Conservation (phyloP, 1,284 basidiomycete genomes). For the Pseudozyma thailandica region DNA sequence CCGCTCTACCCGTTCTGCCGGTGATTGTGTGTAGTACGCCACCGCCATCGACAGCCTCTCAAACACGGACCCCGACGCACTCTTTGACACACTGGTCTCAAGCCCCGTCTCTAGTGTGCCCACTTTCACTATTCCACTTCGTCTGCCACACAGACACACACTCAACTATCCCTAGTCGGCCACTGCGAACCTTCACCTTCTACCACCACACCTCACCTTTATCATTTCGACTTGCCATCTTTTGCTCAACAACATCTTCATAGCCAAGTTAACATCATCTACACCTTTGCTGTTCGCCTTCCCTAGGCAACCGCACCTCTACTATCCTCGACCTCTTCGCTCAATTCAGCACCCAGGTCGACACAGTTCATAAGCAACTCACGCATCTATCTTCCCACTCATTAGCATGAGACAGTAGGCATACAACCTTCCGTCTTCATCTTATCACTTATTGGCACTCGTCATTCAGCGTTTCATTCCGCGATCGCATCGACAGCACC, state of each 20-base stretch:
- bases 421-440: too few species aligned
- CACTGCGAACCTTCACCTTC: background rate
- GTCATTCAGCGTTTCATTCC: slow-evolving; percentile 14
- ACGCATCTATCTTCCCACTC: background rate
- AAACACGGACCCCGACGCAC: too few species aligned
- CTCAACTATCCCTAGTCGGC: background rate
- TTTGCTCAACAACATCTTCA: background rate
- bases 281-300: slow-evolving; percentile 8
- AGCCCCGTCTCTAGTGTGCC: too few species aligned
- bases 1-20: too few species aligned
- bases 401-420: background rate
- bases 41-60: too few species aligned
- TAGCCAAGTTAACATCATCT: background rate
- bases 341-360: background rate
- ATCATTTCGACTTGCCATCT: background rate
- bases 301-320: background rate
- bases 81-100: too few species aligned
- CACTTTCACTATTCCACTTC: too few species aligned
- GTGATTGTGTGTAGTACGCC: too few species aligned
- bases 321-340: background rate
- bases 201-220: slow-evolving; percentile 6
- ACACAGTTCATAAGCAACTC: background rate
- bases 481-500: slow-evolving; percentile 2
- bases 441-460: background rate
- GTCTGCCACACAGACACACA: background rate